phyloP scores from a whole-genome alignment of 805 yeast species.

The Candida vartiovaarae region DNA sequence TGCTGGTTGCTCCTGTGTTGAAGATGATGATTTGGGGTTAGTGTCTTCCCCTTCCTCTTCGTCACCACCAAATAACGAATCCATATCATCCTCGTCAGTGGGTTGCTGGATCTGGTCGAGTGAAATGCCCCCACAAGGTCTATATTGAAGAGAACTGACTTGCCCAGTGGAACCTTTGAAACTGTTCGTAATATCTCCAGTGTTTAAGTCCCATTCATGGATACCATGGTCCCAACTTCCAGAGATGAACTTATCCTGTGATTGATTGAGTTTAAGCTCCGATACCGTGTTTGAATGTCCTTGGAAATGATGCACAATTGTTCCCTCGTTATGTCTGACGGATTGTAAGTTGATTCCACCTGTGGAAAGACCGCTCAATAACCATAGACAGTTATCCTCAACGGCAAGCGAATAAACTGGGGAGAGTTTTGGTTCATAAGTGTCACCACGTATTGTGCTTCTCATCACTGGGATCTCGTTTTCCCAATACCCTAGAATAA shows the following conservation, averaged over 20 bases:
- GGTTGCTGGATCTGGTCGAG: constrained; percentile 14
- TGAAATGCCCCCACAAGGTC: constrained; percentile 40
- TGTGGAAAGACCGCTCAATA: constrained; percentile 68
- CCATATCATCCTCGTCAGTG: constrained; percentile 39
- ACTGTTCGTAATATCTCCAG: constrained; percentile 47
- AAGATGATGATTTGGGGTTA: not conserved
- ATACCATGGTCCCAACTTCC: constrained; percentile 90
- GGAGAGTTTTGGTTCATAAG: constrained; percentile 51
- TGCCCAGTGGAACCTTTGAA: constrained; percentile 68
- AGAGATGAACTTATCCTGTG: constrained; percentile 60
- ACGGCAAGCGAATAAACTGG: constrained; percentile 88
- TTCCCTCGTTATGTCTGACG: constrained; percentile 76
- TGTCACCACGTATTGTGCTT: constrained; percentile 28
- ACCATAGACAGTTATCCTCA: constrained; percentile 77
- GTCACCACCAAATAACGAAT: constrained; percentile 53
- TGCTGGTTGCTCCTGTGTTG: constrained; percentile 7
- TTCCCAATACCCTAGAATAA: constrained; percentile 84
- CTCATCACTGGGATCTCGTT: constrained; percentile 78
- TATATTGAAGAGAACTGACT: constrained; percentile 63
- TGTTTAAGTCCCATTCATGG: constrained; percentile 78
- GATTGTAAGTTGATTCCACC: constrained; percentile 89
- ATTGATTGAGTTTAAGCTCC: constrained; percentile 52
- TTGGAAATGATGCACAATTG: constrained; percentile 67
- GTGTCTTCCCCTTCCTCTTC: constrained; percentile 33
- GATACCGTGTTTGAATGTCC: constrained; percentile 73